Conservation (phyloP, 228 moss, liverwort and hornwort species). For the Sphagnum fallax region DNA sequence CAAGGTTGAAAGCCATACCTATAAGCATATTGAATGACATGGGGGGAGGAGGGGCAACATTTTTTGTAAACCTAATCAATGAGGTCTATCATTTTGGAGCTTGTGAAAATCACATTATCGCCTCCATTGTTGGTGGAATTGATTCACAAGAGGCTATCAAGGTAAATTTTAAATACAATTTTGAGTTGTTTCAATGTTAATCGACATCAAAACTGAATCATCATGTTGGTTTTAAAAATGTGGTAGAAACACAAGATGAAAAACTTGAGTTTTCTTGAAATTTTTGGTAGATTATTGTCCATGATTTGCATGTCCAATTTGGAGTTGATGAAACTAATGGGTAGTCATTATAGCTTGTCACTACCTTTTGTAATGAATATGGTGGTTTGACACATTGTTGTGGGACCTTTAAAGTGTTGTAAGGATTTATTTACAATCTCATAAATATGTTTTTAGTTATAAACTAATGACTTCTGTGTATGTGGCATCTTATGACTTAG, state of each 20-base stretch:
- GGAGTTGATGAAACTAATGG: neutral
- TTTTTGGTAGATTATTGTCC: neutral
- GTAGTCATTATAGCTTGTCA: neutral
- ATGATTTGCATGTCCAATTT: neutral
- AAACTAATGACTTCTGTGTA: neutral
- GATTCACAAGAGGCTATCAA: constrained; percentile 96
- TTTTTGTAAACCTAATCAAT: constrained; percentile 68
- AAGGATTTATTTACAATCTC: neutral
- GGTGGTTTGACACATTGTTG: neutral
- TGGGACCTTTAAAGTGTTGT: neutral
- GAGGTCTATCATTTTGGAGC: constrained; percentile 96
- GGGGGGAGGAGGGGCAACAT: constrained; percentile 55
- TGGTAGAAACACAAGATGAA: too few species aligned
- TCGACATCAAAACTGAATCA: neutral
- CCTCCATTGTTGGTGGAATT: constrained; percentile 91
- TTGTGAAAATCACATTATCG: constrained; percentile 86
- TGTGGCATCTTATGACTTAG: constrained; percentile 78
- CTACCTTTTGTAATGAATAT: neutral
- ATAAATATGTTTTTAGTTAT: neutral
- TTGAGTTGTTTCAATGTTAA: neutral
- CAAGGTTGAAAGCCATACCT: constrained; percentile 61
- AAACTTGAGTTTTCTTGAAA: neutral
- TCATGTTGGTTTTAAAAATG: neutral
- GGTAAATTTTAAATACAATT: constrained; percentile 16
- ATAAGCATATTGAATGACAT: constrained; percentile 68